Percentiles rank a stretch among this genome's conserved stretches.
Evolutionary conservation across 179 eudicot species (phyloP).

Genomic region (Beta corolliflora): DNA sequence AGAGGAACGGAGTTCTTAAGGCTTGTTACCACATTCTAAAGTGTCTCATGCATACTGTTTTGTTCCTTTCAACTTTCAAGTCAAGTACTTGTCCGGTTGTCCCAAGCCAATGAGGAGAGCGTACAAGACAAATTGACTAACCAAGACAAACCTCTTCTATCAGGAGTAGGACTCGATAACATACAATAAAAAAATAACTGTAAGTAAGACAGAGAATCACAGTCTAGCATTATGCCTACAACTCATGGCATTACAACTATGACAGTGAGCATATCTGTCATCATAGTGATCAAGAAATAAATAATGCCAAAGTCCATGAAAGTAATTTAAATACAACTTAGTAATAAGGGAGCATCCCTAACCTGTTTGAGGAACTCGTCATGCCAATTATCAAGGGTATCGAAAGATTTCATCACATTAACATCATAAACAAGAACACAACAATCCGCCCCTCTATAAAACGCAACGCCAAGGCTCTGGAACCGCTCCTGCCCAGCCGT

Average conservation of each 20-base stretch:
- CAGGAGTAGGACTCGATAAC: not conserved
- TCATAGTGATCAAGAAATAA: not conserved
- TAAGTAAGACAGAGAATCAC: not conserved
- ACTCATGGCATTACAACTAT: not conserved
- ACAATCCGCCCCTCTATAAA: constrained; percentile 72
- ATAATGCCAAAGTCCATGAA: too few species aligned
- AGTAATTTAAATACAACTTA: not conserved
- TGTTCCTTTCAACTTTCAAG: not conserved
- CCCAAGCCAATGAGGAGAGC: not conserved
- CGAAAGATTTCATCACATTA: constrained; percentile 60
- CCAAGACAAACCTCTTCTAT: not conserved
- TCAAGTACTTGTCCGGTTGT: not conserved
- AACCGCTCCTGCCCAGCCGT: constrained; percentile 73
- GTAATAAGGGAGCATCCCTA: not conserved
- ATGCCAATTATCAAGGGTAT: constrained; percentile 66
- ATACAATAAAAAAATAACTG: not conserved
- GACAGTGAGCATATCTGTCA: not conserved
- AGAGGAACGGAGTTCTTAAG: not conserved
- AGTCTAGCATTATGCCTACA: not conserved
- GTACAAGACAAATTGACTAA: not conserved
- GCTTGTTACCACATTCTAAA: not conserved
- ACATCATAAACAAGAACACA: constrained; percentile 69
- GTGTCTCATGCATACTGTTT: not conserved
- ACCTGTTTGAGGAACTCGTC: constrained; percentile 71
- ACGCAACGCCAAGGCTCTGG: constrained; percentile 72